Conservation (phyloP, 1,139 yeast genomes). For the Protomyces arabidopsidicola region DNA sequence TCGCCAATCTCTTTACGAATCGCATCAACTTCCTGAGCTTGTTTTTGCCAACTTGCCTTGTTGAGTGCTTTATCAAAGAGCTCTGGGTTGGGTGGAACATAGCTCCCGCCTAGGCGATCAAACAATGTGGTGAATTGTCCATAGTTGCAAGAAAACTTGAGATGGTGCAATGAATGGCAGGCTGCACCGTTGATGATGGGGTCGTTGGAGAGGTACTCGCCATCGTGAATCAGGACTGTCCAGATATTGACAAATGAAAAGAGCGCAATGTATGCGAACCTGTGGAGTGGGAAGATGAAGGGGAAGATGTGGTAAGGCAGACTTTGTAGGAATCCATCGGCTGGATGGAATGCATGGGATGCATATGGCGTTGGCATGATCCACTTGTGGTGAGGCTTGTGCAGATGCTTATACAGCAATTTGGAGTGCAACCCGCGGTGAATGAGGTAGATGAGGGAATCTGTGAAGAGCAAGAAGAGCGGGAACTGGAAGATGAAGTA, state of each 20-base stretch:
- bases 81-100: slow-evolving; percentile 85
- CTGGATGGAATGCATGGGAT: slow-evolving; percentile 97
- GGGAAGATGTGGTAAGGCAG: slow-evolving; percentile 91
- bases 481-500: slow-evolving; percentile 65
- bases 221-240: slow-evolving; percentile 99
- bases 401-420: slow-evolving; percentile 70
- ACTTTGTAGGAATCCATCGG: slow-evolving; percentile 72
- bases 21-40: slow-evolving; percentile 69
- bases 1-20: slow-evolving; percentile 80
- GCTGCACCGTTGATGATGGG: slow-evolving; percentile 97
- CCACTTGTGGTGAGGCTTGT: slow-evolving; percentile 99
- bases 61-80: slow-evolving; percentile 64
- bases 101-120: slow-evolving; percentile 93
- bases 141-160: slow-evolving; percentile 93
- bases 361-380: slow-evolving; percentile 97
- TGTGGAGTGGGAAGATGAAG: slow-evolving; percentile 77
- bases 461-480: slow-evolving; percentile 81
- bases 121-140: slow-evolving; percentile 97
- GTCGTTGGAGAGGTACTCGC: slow-evolving; percentile 87
- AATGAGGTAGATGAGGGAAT: slow-evolving; percentile 81
- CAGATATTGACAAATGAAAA: slow-evolving; percentile 92
- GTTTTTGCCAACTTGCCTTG: slow-evolving; percentile 65
- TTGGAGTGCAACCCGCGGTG: slow-evolving; percentile 96
- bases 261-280: slow-evolving; percentile 68
- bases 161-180: slow-evolving; percentile 93